phyloP scores from a whole-genome alignment of 2,329 filamentous ascomycete species.

The Aspergillus sp. region DNA sequence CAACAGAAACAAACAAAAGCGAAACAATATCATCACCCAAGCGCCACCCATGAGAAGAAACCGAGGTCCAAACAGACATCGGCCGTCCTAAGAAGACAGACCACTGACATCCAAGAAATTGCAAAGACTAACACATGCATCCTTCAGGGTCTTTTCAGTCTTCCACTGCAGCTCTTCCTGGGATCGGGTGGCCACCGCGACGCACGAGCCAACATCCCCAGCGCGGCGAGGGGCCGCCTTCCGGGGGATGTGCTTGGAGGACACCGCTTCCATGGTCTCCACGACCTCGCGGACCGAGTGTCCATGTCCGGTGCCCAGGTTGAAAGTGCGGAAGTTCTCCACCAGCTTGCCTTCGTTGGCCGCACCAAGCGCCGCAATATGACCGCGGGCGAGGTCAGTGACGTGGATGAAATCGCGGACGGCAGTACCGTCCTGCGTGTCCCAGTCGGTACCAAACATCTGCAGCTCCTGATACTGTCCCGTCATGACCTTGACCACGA shows the following conservation, averaged over 20 bases:
- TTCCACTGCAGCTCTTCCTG: constrained; percentile 56
- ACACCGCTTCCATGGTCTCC: constrained; percentile 38
- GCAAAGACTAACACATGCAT: constrained; percentile 39
- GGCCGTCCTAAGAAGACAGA: constrained; percentile 19
- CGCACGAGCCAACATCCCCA: constrained; percentile 41
- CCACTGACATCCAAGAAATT: constrained; percentile 36
- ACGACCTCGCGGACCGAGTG: constrained; percentile 40
- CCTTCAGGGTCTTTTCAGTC: constrained; percentile 36
- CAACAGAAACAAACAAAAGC: constrained; percentile 4
- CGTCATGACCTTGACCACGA: constrained; percentile 61
- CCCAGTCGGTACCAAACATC: constrained; percentile 65
- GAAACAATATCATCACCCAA: neutral
- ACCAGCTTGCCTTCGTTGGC: constrained; percentile 32
- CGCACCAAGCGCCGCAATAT: constrained; percentile 58
- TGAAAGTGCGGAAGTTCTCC: constrained; percentile 44
- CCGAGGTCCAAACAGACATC: neutral
- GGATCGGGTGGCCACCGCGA: constrained; percentile 36
- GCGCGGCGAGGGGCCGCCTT: constrained; percentile 33
- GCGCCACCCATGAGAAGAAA: constrained; percentile 10
- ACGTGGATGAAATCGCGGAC: constrained; percentile 69
- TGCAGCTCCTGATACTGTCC: constrained; percentile 55
- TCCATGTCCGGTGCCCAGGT: constrained; percentile 39
- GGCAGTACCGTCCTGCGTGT: constrained; percentile 64
- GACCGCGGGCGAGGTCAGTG: constrained; percentile 61
- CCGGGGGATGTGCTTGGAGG: constrained; percentile 32